Percentiles rank a stretch among this genome's conserved stretches.
Evolutionary conservation across 164 flowering plant species (phyloP).

Genomic region (Chimonanthus praecox): DNA sequence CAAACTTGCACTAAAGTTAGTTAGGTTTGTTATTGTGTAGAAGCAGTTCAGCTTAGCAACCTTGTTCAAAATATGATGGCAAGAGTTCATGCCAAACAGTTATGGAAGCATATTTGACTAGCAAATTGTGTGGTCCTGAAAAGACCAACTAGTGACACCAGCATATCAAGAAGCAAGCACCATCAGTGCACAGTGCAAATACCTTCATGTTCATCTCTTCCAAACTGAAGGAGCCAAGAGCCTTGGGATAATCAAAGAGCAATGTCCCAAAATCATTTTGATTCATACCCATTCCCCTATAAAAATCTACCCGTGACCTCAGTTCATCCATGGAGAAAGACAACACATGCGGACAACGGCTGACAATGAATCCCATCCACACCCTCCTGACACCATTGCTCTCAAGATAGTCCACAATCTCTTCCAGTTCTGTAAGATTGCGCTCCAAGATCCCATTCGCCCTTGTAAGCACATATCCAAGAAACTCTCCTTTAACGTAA

Average conservation of each 20-base stretch:
- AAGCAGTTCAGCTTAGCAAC: background rate
- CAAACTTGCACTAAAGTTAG: background rate
- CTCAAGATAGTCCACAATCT: conserved; percentile 59
- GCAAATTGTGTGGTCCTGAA: background rate
- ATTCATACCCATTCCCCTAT: conserved; percentile 71
- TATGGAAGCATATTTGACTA: background rate
- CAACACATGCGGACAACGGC: conserved; percentile 69
- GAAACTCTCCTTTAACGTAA: conserved; percentile 61
- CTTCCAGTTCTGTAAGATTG: conserved; percentile 53
- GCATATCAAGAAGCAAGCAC: background rate
- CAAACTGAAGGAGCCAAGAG: conserved; percentile 60
- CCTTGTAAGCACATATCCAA: conserved; percentile 52
- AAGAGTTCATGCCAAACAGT: background rate
- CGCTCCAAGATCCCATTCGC: conserved; percentile 54
- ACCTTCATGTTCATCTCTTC: conserved; percentile 93
- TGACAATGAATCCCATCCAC: conserved; percentile 83
- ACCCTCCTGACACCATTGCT: conserved; percentile 70
- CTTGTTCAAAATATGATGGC: background rate
- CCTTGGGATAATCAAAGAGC: conserved; percentile 81
- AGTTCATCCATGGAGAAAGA: conserved; percentile 60
- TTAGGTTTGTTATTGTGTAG: background rate
- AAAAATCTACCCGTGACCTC: conserved; percentile 58
- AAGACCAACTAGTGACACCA: too few species aligned
- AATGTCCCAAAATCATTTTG: conserved; percentile 87
- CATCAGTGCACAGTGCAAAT: conserved; percentile 4